Conservation (phyloP, 2,329 filamentous ascomycete genomes). For the Aspergillus transmontanensis region DNA sequence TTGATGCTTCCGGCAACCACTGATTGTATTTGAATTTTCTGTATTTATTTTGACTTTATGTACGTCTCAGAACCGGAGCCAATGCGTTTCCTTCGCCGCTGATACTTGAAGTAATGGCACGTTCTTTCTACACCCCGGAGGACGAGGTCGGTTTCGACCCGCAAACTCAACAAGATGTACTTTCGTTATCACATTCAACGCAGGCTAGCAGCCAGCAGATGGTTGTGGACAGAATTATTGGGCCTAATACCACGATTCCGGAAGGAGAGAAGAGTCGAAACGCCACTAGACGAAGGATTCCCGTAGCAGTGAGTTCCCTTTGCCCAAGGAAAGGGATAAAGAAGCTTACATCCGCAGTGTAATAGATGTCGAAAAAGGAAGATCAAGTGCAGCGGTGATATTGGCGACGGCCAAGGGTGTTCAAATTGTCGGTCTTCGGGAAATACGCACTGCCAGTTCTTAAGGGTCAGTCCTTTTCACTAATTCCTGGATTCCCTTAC, state of each 20-base stretch:
- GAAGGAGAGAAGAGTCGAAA: constrained; percentile 43
- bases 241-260: constrained; percentile 24
- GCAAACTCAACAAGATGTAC: constrained; percentile 25
- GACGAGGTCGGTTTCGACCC: constrained; percentile 28
- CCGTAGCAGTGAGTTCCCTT: constrained; percentile 50
- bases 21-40: constrained; percentile 12
- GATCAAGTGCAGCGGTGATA: constrained; percentile 90
- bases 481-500: neutral
- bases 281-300: constrained; percentile 53
- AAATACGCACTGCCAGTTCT: constrained; percentile 68
- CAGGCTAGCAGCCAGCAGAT: constrained; percentile 31
- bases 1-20: constrained; percentile 16
- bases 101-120: constrained; percentile 28
- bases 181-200: constrained; percentile 28
- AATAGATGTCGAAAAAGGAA: constrained; percentile 88
- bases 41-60: constrained; percentile 17
- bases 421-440: constrained; percentile 79
- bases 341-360: constrained; percentile 60
- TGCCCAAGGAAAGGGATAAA: neutral
- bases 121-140: constrained; percentile 23
- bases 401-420: constrained; percentile 75
- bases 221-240: constrained; percentile 19
- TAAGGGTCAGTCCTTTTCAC: constrained; percentile 61
- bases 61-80: constrained; percentile 20
- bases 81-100: constrained; percentile 20